These are phyloP conservation scores for Pouteria glomerata DNA, from an alignment of 148 eudicot genomes.

Conservation along the genomic window DNA sequence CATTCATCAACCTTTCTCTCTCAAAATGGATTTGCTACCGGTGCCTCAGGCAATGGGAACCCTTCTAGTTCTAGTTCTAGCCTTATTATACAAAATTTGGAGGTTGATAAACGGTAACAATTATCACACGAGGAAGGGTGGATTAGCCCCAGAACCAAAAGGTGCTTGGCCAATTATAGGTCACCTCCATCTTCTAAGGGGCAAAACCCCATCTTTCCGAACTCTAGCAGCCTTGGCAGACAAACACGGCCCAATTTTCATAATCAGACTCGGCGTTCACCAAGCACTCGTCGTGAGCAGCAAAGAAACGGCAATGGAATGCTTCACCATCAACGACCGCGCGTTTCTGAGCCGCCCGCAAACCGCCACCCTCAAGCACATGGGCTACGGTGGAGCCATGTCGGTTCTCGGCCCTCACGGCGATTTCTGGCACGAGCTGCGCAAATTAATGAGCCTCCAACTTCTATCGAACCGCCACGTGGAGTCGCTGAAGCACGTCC, in stretches of 20 bases:
- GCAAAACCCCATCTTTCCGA: background rate
- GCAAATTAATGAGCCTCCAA: background rate
- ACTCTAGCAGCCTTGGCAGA: background rate
- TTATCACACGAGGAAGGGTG: too few species aligned
- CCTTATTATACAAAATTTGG: too few species aligned
- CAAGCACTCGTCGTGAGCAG: background rate
- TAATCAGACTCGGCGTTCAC: background rate
- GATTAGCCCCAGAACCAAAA: background rate
- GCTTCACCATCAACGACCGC: background rate
- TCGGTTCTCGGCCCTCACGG: background rate
- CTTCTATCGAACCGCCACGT: background rate
- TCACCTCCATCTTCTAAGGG: background rate
- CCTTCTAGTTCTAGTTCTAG: background rate
- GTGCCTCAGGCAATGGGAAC: background rate
- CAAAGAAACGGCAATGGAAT: background rate
- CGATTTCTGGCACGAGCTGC: background rate
- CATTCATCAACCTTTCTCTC: background rate
- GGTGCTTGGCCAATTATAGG: background rate
- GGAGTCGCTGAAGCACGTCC: background rate
- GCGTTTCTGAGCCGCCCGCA: background rate
- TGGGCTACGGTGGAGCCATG: background rate
- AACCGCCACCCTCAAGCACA: background rate
- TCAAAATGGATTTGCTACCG: background rate
- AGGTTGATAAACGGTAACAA: background rate
- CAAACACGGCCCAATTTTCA: conserved; percentile 1